Percentiles rank a stretch among this genome's conserved stretches.
Evolutionary conservation across 2,329 filamentous ascomycete genomes (phyloP).

Genomic region (Phialophora verrucosa): DNA sequence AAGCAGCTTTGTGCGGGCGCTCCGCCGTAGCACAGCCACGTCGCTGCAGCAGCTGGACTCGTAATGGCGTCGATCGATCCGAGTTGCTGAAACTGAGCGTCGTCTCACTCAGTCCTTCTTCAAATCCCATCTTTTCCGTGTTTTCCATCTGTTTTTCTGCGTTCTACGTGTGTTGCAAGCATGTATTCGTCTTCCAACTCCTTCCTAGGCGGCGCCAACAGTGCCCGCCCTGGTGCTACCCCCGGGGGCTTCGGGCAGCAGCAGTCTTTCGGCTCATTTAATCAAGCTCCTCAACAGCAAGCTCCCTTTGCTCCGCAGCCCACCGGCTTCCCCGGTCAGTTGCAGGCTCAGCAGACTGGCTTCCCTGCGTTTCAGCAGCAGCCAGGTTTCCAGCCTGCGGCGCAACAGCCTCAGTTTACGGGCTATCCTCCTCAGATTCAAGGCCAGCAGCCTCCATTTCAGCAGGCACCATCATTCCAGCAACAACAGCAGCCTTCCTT

Average conservation of each 20-base stretch:
- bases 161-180: constrained; percentile 41
- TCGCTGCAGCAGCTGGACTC: not conserved
- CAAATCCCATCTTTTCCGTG: constrained; percentile 22
- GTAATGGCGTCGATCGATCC: constrained; percentile 1
- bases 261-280: constrained; percentile 58
- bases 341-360: constrained; percentile 73
- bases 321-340: constrained; percentile 59
- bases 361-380: constrained; percentile 59
- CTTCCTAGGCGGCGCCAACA: constrained; percentile 79
- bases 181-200: constrained; percentile 94
- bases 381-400: constrained; percentile 52
- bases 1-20: not conserved
- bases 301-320: constrained; percentile 62
- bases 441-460: constrained; percentile 61
- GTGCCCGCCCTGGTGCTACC: constrained; percentile 73
- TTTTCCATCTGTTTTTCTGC: constrained; percentile 40
- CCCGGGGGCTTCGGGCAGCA: constrained; percentile 64
- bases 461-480: constrained; percentile 67
- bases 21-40: constrained; percentile 5
- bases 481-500: constrained; percentile 63
- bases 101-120: constrained; percentile 29
- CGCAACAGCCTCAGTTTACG: constrained; percentile 66
- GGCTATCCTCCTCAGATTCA: constrained; percentile 57
- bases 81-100: constrained; percentile 17
- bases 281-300: constrained; percentile 63